These are phyloP conservation scores for Aspergillus udagawae DNA, from an alignment of 2,329 filamentous ascomycete species.

Conservation along the genomic window DNA sequence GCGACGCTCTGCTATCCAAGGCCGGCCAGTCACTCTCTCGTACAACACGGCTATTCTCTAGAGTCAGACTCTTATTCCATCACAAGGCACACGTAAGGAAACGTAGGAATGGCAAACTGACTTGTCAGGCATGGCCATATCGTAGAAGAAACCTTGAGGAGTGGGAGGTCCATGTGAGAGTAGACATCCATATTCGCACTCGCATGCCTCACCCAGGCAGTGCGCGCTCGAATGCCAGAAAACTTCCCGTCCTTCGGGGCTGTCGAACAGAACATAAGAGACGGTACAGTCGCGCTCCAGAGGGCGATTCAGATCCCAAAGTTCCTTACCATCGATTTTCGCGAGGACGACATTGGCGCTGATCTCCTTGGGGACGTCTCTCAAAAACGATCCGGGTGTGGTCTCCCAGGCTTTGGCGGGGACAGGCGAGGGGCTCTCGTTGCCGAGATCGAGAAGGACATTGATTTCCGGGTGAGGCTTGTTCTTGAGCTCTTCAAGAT, in stretches of 20 bases:
- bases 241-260: constrained; percentile 76
- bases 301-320: constrained; percentile 92
- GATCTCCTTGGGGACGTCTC: constrained; percentile 79
- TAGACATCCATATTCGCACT: constrained; percentile 84
- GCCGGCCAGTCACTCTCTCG: constrained; percentile 76
- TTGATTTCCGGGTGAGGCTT: constrained; percentile 45
- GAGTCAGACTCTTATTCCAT: constrained; percentile 12
- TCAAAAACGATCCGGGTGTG: constrained; percentile 73
- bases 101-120: constrained; percentile 25
- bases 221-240: constrained; percentile 98
- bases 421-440: constrained; percentile 38
- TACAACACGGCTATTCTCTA: constrained; percentile 54
- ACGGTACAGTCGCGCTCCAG: constrained; percentile 84
- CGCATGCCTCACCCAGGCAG: constrained; percentile 89
- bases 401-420: constrained; percentile 84
- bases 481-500: constrained; percentile 68
- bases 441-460: constrained; percentile 45
- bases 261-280: constrained; percentile 77
- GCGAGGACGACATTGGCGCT: constrained; percentile 81
- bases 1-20: constrained; percentile 72
- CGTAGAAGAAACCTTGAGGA: constrained; percentile 92
- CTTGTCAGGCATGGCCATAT: constrained; percentile 79
- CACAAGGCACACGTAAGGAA: not conserved
- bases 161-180: constrained; percentile 92
- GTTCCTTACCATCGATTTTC: constrained; percentile 69